Evolutionary conservation across 2,329 filamentous ascomycete genomes (phyloP).

Genomic region (Penicillium frequentans): DNA sequence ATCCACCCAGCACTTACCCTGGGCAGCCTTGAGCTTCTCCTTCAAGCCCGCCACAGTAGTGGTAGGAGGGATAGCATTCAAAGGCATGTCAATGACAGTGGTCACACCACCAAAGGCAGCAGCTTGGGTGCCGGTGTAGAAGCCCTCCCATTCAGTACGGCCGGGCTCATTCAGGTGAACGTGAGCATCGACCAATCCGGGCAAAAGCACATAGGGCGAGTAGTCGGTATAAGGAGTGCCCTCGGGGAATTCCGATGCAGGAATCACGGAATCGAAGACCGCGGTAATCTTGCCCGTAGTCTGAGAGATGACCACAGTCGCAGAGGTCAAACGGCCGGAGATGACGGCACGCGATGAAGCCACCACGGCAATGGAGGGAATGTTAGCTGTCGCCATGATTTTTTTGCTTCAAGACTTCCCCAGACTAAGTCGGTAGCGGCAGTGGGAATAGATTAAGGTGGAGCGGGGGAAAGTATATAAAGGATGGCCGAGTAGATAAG

Average conservation of each 20-base stretch:
- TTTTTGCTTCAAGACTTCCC: background rate
- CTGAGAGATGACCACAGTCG: constrained; percentile 77
- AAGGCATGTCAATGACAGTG: constrained; percentile 94
- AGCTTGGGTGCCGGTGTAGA: constrained; percentile 89
- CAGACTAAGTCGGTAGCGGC: constrained; percentile 1
- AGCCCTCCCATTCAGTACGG: constrained; percentile 97
- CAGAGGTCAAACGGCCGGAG: constrained; percentile 72
- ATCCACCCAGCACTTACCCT: constrained; percentile 93
- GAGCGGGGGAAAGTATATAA: constrained; percentile 7
- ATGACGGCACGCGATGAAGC: constrained; percentile 82
- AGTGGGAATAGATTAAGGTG: background rate
- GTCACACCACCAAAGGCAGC: constrained; percentile 95
- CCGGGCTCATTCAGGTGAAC: constrained; percentile 98
- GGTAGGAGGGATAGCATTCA: constrained; percentile 95
- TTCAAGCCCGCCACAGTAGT: constrained; percentile 80
- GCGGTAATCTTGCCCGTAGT: constrained; percentile 80
- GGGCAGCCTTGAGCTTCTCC: constrained; percentile 80
- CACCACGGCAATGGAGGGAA: constrained; percentile 66
- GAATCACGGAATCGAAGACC: constrained; percentile 72
- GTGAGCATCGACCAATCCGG: constrained; percentile 92
- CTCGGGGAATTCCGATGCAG: constrained; percentile 69
- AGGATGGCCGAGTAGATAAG: constrained; percentile 3
- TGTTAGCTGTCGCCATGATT: constrained; percentile 25
- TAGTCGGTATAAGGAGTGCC: constrained; percentile 77
- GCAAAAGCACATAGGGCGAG: constrained; percentile 79